phyloP scores from a whole-genome alignment of 805 yeast species.

The Hanseniaspora singularis region DNA sequence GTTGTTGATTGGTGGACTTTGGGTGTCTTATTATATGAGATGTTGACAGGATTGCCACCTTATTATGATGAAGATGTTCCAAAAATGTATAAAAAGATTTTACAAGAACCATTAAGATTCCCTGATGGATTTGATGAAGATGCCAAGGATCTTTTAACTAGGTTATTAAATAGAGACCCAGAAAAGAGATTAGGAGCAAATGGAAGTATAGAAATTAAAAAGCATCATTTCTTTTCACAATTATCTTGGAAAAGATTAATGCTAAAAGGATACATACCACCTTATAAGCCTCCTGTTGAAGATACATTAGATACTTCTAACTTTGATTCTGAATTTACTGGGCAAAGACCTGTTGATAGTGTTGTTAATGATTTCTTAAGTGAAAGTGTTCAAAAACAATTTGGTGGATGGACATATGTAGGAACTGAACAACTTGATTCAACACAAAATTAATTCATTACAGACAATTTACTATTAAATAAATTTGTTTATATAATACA shows the following conservation, averaged over 20 bases:
- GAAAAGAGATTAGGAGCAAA: conserved; percentile 58
- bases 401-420: conserved; percentile 97
- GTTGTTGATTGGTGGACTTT: conserved; percentile 98
- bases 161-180: conserved; percentile 77
- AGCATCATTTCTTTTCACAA: conserved; percentile 75
- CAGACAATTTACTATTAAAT: too few species aligned
- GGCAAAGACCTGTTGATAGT: conserved; percentile 85
- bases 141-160: conserved; percentile 67
- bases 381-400: conserved; percentile 92
- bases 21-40: conserved; percentile 85
- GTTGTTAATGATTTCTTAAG: conserved; percentile 86
- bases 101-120: conserved; percentile 78
- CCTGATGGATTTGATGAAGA: conserved; percentile 79
- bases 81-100: conserved; percentile 84
- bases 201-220: conserved; percentile 75
- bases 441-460: conserved; percentile 1
- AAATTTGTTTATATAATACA: not conserved
- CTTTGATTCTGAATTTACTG: conserved; percentile 85
- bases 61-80: conserved; percentile 90
- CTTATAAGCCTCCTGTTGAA: conserved; percentile 83
- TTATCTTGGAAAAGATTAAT: conserved; percentile 79
- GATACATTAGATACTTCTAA: conserved; percentile 83
- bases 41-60: conserved; percentile 95
- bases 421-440: conserved; percentile 44
- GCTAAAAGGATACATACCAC: conserved; percentile 84